Evolutionary conservation across 2,329 filamentous ascomycete genomes (phyloP).

Genomic region (Aspergillus sp.): DNA sequence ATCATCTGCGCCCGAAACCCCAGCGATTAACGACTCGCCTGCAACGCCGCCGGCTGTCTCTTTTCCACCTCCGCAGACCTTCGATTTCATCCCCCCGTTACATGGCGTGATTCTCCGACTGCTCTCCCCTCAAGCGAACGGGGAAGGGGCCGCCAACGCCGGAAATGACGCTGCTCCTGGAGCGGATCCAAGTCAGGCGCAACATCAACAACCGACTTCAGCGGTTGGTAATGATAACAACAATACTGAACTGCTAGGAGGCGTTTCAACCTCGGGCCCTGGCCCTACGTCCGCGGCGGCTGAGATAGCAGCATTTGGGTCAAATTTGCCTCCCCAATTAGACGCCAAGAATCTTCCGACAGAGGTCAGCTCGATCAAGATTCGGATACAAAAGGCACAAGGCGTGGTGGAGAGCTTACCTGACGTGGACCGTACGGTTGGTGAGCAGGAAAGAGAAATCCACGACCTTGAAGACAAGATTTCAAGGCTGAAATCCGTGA

Average conservation of each 20-base stretch:
- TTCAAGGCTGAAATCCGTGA: constrained; percentile 37
- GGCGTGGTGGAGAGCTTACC: constrained; percentile 45
- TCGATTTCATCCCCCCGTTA: constrained; percentile 83
- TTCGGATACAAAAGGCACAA: constrained; percentile 78
- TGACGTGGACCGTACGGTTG: constrained; percentile 44
- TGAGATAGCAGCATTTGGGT: constrained; percentile 25
- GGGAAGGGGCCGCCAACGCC: constrained; percentile 37
- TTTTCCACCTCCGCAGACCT: constrained; percentile 74
- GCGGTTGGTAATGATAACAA: constrained; percentile 27
- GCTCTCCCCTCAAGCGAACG: constrained; percentile 50
- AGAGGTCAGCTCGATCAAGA: constrained; percentile 75
- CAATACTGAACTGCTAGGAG: constrained; percentile 24
- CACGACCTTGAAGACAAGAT: constrained; percentile 41
- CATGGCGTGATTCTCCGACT: constrained; percentile 75
- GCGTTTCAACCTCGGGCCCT: constrained; percentile 30
- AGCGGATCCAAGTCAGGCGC: constrained; percentile 20
- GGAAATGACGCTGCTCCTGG: constrained; percentile 25
- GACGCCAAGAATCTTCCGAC: constrained; percentile 75
- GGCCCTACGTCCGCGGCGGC: constrained; percentile 23
- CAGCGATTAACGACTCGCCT: constrained; percentile 27
- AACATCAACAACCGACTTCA: constrained; percentile 28
- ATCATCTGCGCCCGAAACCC: constrained; percentile 36
- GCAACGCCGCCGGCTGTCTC: constrained; percentile 51
- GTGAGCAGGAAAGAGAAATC: constrained; percentile 48
- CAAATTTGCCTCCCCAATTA: constrained; percentile 46